These are phyloP conservation scores for Suillus plorans DNA, from an alignment of 768 basidiomycete species.

Conservation along the genomic window DNA sequence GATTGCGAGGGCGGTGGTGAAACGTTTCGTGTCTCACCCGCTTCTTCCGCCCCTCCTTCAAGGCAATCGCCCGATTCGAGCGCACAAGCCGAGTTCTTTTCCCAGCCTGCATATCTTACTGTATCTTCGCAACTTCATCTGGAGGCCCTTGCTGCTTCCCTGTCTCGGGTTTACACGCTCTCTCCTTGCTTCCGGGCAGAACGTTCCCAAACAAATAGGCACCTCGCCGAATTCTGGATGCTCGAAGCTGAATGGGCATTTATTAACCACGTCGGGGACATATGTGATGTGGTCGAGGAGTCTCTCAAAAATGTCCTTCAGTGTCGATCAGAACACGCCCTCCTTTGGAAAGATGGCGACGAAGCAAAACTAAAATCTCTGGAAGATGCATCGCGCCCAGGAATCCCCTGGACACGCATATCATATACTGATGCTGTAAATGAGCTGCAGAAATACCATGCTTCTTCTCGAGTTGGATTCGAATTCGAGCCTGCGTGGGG, in stretches of 20 bases:
- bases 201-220: slow-evolving; percentile 81
- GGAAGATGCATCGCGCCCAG: slow-evolving; percentile 34
- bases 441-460: slow-evolving; percentile 44
- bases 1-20: slow-evolving; percentile 98
- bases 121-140: slow-evolving; percentile 97
- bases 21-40: slow-evolving; percentile 67
- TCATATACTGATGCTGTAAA: slow-evolving; percentile 76
- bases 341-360: slow-evolving; percentile 43
- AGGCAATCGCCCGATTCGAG: slow-evolving; percentile 12
- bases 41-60: slow-evolving; percentile 25
- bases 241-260: slow-evolving; percentile 93
- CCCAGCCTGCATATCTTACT: slow-evolving; percentile 76
- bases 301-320: slow-evolving; percentile 42
- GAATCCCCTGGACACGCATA: slow-evolving; percentile 63
- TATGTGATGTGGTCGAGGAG: slow-evolving; percentile 59
- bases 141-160: slow-evolving; percentile 76
- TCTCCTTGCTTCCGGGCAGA: slow-evolving; percentile 96
- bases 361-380: slow-evolving; percentile 34
- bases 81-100: slow-evolving; percentile 64
- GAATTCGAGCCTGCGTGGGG: slow-evolving; percentile 66
- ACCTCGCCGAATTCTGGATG: slow-evolving; percentile 99
- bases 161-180: slow-evolving; percentile 87
- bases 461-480: slow-evolving; percentile 40
- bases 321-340: slow-evolving; percentile 21
- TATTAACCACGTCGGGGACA: slow-evolving; percentile 41